Evolutionary conservation across 106 monocot genomes (phyloP).

Genomic region (Iris macrosiphon): DNA sequence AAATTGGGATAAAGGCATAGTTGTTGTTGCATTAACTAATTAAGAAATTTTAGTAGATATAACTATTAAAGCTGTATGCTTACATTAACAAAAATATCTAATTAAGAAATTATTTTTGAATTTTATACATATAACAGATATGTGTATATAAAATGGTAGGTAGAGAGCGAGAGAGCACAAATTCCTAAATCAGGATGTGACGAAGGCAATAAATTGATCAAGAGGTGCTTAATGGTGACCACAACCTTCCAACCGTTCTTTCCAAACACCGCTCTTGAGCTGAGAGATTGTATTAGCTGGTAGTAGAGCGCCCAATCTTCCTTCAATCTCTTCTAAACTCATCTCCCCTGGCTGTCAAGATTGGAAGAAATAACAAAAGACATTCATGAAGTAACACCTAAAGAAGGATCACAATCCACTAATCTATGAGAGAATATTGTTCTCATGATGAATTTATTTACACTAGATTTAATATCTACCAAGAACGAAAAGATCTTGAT

Average conservation of each 20-base stretch:
- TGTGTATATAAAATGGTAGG: no score
- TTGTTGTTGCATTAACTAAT: no score
- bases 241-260: slow-evolving; percentile 96
- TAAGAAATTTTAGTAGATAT: no score
- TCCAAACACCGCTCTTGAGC: slow-evolving; percentile 94
- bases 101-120: no score
- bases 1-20: no score
- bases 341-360: slow-evolving; percentile 80
- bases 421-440: background rate
- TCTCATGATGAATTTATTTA: background rate
- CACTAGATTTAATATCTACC: background rate
- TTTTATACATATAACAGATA: no score
- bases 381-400: no score
- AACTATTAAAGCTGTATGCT: no score
- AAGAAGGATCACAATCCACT: background rate
- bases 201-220: background rate
- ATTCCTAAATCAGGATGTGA: background rate
- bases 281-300: slow-evolving; percentile 67
- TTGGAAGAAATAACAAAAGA: background rate
- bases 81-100: no score
- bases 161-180: no score
- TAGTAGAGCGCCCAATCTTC: slow-evolving; percentile 52
- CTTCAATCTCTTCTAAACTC: slow-evolving; percentile 97
- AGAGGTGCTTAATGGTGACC: background rate
- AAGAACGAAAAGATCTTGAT: background rate